phyloP scores from a whole-genome alignment of 228 moss, liverwort and hornwort genomes.

The Sphagnum magellanicum region DNA sequence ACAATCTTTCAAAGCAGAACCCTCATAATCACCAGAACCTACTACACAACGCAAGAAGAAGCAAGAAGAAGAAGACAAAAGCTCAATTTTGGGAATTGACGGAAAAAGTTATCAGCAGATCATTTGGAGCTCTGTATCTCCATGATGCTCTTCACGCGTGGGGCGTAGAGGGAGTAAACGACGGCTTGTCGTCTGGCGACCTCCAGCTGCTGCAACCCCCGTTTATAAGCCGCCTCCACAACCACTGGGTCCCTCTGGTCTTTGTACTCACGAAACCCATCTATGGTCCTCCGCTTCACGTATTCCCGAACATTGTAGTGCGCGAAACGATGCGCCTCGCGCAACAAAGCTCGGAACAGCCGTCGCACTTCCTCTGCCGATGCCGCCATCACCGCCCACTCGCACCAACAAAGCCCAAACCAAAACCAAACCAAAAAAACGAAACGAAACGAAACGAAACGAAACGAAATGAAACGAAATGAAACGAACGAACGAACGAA shows the following conservation, averaged over 20 bases:
- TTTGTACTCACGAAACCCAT: constrained; percentile 52
- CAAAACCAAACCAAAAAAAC: too few species aligned
- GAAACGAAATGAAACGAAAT: too few species aligned
- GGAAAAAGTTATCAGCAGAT: too few species aligned
- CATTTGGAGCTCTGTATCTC: constrained; percentile 7
- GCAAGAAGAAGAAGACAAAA: too few species aligned
- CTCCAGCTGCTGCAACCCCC: constrained; percentile 64
- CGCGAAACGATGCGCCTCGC: constrained; percentile 57
- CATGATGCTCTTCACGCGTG: constrained; percentile 75
- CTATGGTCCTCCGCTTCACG: constrained; percentile 54
- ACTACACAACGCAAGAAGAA: too few species aligned
- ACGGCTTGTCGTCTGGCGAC: constrained; percentile 76
- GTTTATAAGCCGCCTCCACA: constrained; percentile 34
- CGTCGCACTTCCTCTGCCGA: constrained; percentile 47
- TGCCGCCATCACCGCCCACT: constrained; percentile 9
- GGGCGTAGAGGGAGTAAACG: constrained; percentile 71
- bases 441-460: too few species aligned
- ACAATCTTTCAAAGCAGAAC: too few species aligned
- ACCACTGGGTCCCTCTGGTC: constrained; percentile 38
- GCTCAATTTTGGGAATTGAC: too few species aligned
- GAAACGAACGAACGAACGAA: too few species aligned
- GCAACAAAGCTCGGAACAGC: constrained; percentile 50
- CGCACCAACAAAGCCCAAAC: too few species aligned
- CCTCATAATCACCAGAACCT: too few species aligned
- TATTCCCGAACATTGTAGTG: constrained; percentile 86